These are phyloP conservation scores for Leucocoprinus birnbaumii DNA, from an alignment of 768 basidiomycete genomes.

Conservation along the genomic window DNA sequence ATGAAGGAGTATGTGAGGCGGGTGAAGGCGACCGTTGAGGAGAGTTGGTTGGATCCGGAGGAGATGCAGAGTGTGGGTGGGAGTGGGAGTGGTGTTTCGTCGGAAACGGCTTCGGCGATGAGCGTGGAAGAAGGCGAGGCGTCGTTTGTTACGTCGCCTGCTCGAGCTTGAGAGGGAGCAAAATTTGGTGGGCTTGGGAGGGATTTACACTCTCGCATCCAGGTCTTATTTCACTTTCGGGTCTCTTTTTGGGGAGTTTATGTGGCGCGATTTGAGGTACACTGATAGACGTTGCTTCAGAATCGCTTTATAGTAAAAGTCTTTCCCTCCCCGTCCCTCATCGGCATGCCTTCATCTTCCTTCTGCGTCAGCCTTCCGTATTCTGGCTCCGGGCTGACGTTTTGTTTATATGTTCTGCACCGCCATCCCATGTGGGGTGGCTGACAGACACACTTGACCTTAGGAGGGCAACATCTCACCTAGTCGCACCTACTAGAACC, in stretches of 20 bases:
- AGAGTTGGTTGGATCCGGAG: slow-evolving; percentile 91
- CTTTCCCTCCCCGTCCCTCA: background rate
- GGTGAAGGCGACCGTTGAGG: slow-evolving; percentile 92
- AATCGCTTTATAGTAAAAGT: background rate
- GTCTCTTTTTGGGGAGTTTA: background rate
- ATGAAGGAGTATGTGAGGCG: slow-evolving; percentile 97
- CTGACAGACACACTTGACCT: background rate
- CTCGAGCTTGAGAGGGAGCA: background rate
- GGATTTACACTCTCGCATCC: background rate
- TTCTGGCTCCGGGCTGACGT: background rate
- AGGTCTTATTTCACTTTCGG: background rate
- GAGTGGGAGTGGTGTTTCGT: background rate
- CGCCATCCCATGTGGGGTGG: background rate
- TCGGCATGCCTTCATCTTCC: background rate
- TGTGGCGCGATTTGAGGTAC: background rate
- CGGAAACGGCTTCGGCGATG: background rate
- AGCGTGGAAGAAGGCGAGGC: slow-evolving; percentile 4
- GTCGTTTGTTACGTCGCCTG: slow-evolving; percentile 3
- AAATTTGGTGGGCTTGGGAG: background rate
- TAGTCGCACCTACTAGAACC: background rate
- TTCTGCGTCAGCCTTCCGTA: background rate
- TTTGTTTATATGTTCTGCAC: background rate
- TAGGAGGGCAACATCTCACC: background rate
- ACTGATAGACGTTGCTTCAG: background rate
- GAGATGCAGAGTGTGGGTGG: slow-evolving; percentile 29